These are phyloP conservation scores for Pichia sp. DNA, from an alignment of 1,139 yeast genomes.

Conservation along the genomic window DNA sequence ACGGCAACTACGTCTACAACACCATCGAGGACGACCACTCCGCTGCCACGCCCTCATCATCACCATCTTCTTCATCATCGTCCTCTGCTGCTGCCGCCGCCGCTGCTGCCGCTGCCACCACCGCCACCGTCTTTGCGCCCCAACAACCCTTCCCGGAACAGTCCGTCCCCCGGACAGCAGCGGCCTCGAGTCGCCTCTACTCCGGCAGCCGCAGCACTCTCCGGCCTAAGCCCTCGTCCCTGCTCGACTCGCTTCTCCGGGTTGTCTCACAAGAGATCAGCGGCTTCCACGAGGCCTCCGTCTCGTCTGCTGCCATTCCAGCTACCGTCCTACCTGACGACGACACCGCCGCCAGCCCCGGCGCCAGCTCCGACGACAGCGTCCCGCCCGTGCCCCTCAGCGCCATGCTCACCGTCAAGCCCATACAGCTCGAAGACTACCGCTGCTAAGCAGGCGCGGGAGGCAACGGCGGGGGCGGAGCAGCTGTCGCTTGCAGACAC, in stretches of 20 bases:
- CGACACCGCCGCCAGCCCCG: not conserved
- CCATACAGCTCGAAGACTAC: constrained; percentile 5
- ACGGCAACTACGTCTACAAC: not conserved
- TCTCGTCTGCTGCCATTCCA: no score
- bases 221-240: not conserved
- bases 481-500: not conserved
- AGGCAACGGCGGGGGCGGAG: not conserved
- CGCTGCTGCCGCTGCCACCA: not conserved
- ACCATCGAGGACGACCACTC: not conserved
- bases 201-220: no score
- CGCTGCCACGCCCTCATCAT: not conserved
- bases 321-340: no score
- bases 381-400: constrained; percentile 5
- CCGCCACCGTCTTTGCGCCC: no score
- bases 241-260: constrained; percentile 8
- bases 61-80: not conserved
- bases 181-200: not conserved
- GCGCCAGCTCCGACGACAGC: not conserved
- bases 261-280: constrained; percentile 3
- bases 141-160: no score
- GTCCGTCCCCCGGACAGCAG: not conserved
- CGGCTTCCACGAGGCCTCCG: not conserved
- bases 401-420: constrained; percentile 2
- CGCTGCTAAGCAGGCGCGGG: not conserved
- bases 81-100: not conserved